These are phyloP conservation scores for Pseudotsuga menziesii DNA, from an alignment of 75 land plant genomes.

Conservation along the genomic window DNA sequence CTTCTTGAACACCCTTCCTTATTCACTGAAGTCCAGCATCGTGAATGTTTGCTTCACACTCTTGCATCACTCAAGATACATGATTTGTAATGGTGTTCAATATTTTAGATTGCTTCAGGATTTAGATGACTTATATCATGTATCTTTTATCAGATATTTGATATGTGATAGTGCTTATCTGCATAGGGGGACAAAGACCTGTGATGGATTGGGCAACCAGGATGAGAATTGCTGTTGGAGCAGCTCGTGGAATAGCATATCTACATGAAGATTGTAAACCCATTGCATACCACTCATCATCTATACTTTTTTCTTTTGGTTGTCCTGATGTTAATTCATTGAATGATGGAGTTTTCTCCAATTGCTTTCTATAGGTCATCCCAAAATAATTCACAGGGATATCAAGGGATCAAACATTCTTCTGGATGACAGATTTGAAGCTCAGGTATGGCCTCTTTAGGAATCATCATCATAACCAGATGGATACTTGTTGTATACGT, in stretches of 20 bases:
- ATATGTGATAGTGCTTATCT: background rate
- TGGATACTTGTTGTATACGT: background rate
- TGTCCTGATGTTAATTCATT: background rate
- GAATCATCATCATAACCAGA: background rate
- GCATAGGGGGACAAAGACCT: slow-evolving; percentile 27
- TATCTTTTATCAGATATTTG: background rate
- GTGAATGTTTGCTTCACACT: background rate
- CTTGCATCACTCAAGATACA: slow-evolving; percentile 33
- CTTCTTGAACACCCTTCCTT: background rate
- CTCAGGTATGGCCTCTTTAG: slow-evolving; percentile 27
- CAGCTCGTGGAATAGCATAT: slow-evolving; percentile 77
- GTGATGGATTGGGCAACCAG: slow-evolving; percentile 59
- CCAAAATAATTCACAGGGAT: slow-evolving; percentile 82
- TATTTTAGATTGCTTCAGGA: background rate
- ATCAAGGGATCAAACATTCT: slow-evolving; percentile 81
- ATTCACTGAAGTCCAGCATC: background rate
- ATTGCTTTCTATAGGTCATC: slow-evolving; percentile 43
- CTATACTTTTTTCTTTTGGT: background rate
- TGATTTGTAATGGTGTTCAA: background rate
- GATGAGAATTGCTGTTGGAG: slow-evolving; percentile 52
- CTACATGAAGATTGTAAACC: slow-evolving; percentile 76
- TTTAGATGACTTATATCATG: background rate
- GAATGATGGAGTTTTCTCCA: too few species aligned
- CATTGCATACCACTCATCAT: background rate
- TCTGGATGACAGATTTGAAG: slow-evolving; percentile 65